phyloP scores from a whole-genome alignment of 306 rosid genomes.

The Cicer yamashitae region DNA sequence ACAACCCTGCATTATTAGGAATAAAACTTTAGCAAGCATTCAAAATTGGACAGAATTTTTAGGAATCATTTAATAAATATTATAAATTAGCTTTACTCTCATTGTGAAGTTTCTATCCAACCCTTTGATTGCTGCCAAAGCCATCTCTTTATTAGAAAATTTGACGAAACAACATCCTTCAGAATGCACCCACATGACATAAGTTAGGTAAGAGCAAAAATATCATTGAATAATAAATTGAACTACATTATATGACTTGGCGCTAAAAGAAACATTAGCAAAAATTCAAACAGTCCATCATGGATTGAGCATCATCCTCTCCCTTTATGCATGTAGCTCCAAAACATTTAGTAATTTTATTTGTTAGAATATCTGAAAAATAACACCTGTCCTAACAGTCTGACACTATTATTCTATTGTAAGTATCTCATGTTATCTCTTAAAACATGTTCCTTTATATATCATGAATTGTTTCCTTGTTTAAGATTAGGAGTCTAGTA shows the following conservation, averaged over 20 bases:
- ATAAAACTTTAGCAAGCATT: conserved; percentile 45
- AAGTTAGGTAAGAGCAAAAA: conserved; percentile 42
- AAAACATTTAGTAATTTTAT: conserved; percentile 26
- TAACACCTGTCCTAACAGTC: conserved; percentile 20
- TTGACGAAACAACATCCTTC: conserved; percentile 80
- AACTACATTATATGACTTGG: conserved; percentile 22
- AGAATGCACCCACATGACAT: conserved; percentile 44
- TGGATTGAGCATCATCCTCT: conserved; percentile 26
- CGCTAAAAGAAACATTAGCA: conserved; percentile 33
- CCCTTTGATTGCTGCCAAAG: conserved; percentile 81
- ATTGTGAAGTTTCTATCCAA: conserved; percentile 68
- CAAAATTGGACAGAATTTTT: conserved; percentile 34
- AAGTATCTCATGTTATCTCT: neutral
- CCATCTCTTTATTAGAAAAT: conserved; percentile 77
- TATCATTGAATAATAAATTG: conserved; percentile 20
- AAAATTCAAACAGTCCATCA: conserved; percentile 10
- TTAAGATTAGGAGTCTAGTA: conserved; percentile 5
- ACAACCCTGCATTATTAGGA: conserved; percentile 68
- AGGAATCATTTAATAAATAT: conserved; percentile 32
- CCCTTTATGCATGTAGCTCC: conserved; percentile 21
- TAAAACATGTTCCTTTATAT: neutral
- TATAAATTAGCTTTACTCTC: conserved; percentile 64
- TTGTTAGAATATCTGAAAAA: conserved; percentile 20
- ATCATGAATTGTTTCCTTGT: conserved; percentile 1
- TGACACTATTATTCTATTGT: neutral